Conservation (phyloP, 495 filamentous ascomycete species). For the Penicillium chermesinum region DNA sequence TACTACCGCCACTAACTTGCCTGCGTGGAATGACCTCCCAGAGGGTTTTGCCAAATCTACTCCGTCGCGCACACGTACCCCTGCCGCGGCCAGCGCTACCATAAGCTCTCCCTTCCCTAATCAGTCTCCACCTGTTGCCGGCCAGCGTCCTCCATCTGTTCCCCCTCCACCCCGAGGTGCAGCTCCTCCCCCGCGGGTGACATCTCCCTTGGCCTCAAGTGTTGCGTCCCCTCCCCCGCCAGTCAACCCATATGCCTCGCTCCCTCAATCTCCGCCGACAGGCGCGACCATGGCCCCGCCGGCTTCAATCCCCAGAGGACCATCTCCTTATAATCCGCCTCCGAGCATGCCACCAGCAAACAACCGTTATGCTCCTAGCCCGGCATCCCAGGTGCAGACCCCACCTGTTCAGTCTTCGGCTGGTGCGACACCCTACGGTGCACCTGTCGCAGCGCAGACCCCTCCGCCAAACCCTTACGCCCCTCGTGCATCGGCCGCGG, state of each 20-base stretch:
- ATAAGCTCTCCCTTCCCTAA: conserved; percentile 65
- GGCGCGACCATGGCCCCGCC: conserved; percentile 35
- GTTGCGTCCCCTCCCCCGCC: conserved; percentile 49
- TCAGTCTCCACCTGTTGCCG: conserved; percentile 45
- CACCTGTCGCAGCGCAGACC: conserved; percentile 37
- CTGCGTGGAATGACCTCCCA: conserved; percentile 93
- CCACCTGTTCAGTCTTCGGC: conserved; percentile 43
- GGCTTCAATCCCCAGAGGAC: conserved; percentile 62
- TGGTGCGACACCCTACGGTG: conserved; percentile 57
- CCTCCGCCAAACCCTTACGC: conserved; percentile 6
- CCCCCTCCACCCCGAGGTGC: conserved; percentile 52
- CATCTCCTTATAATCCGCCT: conserved; percentile 86
- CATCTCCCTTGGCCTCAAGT: conserved; percentile 50
- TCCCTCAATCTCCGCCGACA: conserved; percentile 34
- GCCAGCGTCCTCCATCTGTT: conserved; percentile 45
- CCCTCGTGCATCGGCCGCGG: neutral
- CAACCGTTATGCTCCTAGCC: conserved; percentile 83
- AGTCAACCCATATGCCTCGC: conserved; percentile 66
- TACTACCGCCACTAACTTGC: conserved; percentile 61
- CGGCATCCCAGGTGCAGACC: conserved; percentile 50
- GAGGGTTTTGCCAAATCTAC: conserved; percentile 72
- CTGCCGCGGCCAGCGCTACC: conserved; percentile 50
- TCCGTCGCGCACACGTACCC: conserved; percentile 61
- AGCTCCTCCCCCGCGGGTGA: conserved; percentile 49
- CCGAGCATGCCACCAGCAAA: conserved; percentile 67